Evolutionary conservation across 495 filamentous ascomycete species (phyloP).

Genomic region (Sabuloglossum arenarium): DNA sequence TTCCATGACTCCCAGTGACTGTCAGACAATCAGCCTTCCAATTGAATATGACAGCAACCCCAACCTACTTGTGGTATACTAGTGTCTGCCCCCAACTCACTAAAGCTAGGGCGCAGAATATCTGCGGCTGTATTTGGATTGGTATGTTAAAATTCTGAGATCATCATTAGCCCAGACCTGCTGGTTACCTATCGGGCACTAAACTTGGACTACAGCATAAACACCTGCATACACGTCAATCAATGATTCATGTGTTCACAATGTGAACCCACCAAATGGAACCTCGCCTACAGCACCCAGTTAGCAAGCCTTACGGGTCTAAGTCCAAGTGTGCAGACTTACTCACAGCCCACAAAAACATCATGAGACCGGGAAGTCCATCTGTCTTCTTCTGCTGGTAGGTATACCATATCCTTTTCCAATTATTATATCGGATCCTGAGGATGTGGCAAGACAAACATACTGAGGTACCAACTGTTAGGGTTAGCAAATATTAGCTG

Average conservation of each 20-base stretch:
- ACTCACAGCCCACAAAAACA: constrained; percentile 58
- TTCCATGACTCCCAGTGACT: constrained; percentile 32
- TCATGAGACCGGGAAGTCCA: constrained; percentile 50
- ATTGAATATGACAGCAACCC: constrained; percentile 8
- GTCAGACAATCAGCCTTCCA: neutral
- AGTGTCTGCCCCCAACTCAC: constrained; percentile 47
- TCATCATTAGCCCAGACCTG: neutral
- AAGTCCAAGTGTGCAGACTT: neutral
- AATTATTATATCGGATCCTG: constrained; percentile 2
- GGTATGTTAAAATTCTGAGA: constrained; percentile 53
- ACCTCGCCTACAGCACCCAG: constrained; percentile 19
- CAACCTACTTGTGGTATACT: constrained; percentile 35
- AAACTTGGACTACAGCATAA: neutral
- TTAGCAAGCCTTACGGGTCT: neutral
- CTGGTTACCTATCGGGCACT: neutral
- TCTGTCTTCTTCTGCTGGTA: constrained; percentile 49
- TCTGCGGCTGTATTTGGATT: constrained; percentile 52
- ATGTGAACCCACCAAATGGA: constrained; percentile 29
- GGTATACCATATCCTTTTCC: constrained; percentile 41
- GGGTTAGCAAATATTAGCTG: neutral
- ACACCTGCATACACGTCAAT: neutral
- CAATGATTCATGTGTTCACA: constrained; percentile 22
- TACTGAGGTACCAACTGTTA: constrained; percentile 22
- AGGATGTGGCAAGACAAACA: neutral
- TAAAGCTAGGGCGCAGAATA: constrained; percentile 41